A percentile compares a stretch with the other conserved stretches of the same genome.
These are phyloP conservation scores for Aureobasidium sp. DNA, from an alignment of 2,329 filamentous ascomycete species.

Conservation along the genomic window DNA sequence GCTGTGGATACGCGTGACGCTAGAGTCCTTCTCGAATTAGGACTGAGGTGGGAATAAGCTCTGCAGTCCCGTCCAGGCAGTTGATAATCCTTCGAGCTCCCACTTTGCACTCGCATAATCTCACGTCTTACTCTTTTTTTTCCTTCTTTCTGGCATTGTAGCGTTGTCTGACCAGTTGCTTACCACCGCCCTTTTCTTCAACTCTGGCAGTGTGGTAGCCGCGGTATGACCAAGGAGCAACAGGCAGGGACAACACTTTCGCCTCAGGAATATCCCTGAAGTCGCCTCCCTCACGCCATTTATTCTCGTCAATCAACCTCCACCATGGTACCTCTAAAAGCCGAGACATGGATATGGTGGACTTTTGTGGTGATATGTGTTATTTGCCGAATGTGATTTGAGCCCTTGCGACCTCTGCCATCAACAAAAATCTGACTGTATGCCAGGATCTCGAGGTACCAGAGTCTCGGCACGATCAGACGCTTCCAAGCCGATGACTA, in stretches of 20 bases:
- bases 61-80: background rate
- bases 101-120: background rate
- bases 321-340: conserved; percentile 30
- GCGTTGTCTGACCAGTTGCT: background rate
- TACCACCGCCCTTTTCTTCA: background rate
- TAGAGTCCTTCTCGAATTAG: conserved; percentile 15
- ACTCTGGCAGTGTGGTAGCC: background rate
- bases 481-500: conserved; percentile 52
- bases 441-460: conserved; percentile 36
- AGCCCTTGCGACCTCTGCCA: conserved; percentile 5
- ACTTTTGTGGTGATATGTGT: conserved; percentile 36
- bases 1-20: conserved; percentile 7
- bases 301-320: background rate
- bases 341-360: conserved; percentile 44
- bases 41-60: conserved; percentile 4
- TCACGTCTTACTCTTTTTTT: background rate
- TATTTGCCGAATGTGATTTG: conserved; percentile 35
- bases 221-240: background rate
- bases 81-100: conserved; percentile 8
- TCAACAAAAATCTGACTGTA: conserved; percentile 7
- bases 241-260: conserved; percentile 5
- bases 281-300: background rate
- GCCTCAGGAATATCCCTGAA: conserved; percentile 16
- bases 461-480: conserved; percentile 41
- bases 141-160: background rate